A percentile compares a stretch with the other conserved stretches of the same genome.
Conservation (phyloP, 23 red algal genomes). For the Chondrus crispus region DNA sequence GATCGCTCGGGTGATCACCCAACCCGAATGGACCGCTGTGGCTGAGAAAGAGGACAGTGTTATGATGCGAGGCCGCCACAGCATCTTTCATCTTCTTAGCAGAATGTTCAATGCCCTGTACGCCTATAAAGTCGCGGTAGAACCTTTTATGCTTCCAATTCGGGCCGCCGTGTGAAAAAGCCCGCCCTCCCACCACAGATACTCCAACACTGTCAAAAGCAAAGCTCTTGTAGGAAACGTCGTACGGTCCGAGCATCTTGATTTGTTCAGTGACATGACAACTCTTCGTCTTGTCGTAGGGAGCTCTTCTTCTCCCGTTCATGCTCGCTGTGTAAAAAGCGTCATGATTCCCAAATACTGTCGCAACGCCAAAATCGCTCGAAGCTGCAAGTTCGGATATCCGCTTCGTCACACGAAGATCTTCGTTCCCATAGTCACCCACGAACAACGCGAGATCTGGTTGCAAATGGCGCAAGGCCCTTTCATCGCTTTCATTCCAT, state of each 20-base stretch:
- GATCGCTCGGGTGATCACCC: slow-evolving; percentile 31
- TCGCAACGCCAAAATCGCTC: slow-evolving; percentile 1
- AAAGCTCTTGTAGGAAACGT: slow-evolving; percentile 56
- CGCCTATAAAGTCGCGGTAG: slow-evolving; percentile 64
- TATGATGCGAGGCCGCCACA: neutral
- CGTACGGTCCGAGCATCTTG: neutral
- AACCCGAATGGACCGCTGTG: slow-evolving; percentile 80
- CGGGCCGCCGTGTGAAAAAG: slow-evolving; percentile 74
- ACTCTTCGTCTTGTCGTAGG: slow-evolving; percentile 32
- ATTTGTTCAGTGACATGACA: slow-evolving; percentile 64
- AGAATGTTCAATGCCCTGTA: slow-evolving; percentile 44
- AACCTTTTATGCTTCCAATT: slow-evolving; percentile 71
- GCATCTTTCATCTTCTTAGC: slow-evolving; percentile 44
- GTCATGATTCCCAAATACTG: slow-evolving; percentile 89
- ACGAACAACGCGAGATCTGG: slow-evolving; percentile 76
- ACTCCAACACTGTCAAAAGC: neutral
- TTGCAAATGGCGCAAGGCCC: slow-evolving; percentile 27
- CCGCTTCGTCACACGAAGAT: slow-evolving; percentile 26
- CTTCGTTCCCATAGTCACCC: slow-evolving; percentile 87
- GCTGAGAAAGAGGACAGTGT: slow-evolving; percentile 59
- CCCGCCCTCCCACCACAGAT: slow-evolving; percentile 70
- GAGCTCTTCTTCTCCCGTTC: slow-evolving; percentile 13
- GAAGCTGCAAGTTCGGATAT: slow-evolving; percentile 23
- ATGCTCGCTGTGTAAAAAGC: slow-evolving; percentile 68
- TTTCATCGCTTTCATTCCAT: slow-evolving; percentile 60